Evolutionary conservation across 805 yeast species (phyloP), one percentile per base, ranked within the genome.

Genomic region (Candida glaebosa): DNA sequence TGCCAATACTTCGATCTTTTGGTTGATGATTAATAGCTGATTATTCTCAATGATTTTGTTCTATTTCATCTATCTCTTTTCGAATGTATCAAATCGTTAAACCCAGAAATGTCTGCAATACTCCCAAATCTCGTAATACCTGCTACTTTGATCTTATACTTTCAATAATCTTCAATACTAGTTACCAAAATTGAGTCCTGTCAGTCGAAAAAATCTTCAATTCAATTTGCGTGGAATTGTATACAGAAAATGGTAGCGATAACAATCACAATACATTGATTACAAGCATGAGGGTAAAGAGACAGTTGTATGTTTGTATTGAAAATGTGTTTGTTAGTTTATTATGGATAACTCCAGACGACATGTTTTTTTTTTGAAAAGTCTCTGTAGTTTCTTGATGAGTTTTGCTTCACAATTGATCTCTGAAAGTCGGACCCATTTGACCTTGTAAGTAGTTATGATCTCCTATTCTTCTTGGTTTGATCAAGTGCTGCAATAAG

Each of bases 401-500:
- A 16, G 8, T 14, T 31, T n/a, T 31, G 12, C 7, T n/a, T 38
- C 45, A 56, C 38, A 57, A 44, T 41, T 60, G 65, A 16, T 59
- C 65, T 49, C 66, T 52, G 41, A 60, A 45, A 18, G 39, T 48
- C 7, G 58, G 39, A 52, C 5, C 56, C 53, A 30, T 51, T 47
- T 3, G 51, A 24, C 54, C 56, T 44, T 66, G 72, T 34, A 69
- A 56, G 44, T 60, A 87, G 20, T 83, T 72, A 56, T 87, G 95
- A 54, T 86, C 95, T 4, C 95, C 96, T 31, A 87, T 66, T 42
- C 85, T 76, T 48, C 95, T 73, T n/a, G 96, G 96, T 56, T 81
- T 84, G 48, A 91, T 71, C 37, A 91, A 67, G 50, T 89, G 90
- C 61, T 90, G 89, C 40, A 86, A 60, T 53, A 91, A 68, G 66